Conservation (phyloP, 345 rosid genomes). For the Draba incana region DNA sequence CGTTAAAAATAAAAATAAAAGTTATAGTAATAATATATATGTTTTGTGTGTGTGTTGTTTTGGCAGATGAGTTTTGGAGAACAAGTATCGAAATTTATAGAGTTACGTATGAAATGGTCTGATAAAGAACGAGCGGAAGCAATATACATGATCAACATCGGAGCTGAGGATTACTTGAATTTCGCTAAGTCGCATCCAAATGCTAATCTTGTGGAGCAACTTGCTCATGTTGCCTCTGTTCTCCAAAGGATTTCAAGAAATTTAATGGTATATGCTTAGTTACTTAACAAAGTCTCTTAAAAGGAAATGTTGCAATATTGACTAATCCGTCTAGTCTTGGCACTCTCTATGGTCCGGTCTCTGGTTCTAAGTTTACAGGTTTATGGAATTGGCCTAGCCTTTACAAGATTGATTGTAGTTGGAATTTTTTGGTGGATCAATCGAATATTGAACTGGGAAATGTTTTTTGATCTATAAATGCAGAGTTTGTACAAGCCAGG, state of each 20-base stretch:
- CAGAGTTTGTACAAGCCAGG: conserved; percentile 35
- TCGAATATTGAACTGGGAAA: conserved; percentile 10
- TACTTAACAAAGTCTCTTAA: too few relatives aligned
- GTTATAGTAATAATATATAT: too few relatives aligned
- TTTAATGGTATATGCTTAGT: conserved; percentile 21
- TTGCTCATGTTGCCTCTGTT: conserved; percentile 13
- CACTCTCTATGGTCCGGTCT: too few relatives aligned
- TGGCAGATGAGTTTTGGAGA: conserved; percentile 36
- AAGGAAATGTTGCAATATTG: too few relatives aligned
- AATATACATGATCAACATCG: conserved; percentile 37
- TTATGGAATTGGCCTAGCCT: too few relatives aligned
- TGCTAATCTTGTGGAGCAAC: conserved; percentile 27
- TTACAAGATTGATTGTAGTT: neutral
- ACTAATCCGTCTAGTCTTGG: too few relatives aligned
- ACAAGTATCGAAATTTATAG: conserved; percentile 30
- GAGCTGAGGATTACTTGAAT: conserved; percentile 45
- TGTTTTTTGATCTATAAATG: neutral
- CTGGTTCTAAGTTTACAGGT: too few relatives aligned
- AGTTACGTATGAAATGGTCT: conserved; percentile 28
- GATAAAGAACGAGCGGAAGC: conserved; percentile 36
- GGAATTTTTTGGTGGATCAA: neutral
- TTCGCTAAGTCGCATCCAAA: conserved; percentile 37
- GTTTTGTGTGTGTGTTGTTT: neutral
- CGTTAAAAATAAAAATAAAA: too few relatives aligned
- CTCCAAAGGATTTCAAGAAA: conserved; percentile 22